Evolutionary conservation across 768 basidiomycete genomes (phyloP).

Genomic region (Leccinum longicurvipes): DNA sequence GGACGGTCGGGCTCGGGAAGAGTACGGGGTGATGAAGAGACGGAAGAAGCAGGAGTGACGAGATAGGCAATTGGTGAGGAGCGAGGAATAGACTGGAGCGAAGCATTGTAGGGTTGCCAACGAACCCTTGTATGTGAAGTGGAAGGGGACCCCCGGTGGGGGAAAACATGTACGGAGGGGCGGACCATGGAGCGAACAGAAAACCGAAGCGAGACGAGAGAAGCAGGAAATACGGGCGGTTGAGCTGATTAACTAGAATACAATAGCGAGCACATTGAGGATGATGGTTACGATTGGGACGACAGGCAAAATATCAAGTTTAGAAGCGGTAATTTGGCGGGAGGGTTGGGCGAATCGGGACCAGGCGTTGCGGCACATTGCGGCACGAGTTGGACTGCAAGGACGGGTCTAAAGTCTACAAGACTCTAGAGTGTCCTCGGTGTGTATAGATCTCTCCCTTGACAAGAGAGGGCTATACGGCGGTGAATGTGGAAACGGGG

Average conservation of each 20-base stretch:
- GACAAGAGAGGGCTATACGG: constrained; percentile 23
- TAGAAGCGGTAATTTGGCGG: constrained; percentile 14
- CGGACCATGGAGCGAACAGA: constrained; percentile 29
- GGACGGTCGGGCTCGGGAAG: constrained; percentile 35
- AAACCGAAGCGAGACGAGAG: background rate
- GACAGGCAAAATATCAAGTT: constrained; percentile 13
- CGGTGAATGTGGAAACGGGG: background rate
- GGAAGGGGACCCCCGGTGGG: constrained; percentile 66
- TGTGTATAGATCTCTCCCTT: constrained; percentile 20
- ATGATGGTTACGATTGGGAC: constrained; percentile 15
- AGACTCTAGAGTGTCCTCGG: constrained; percentile 44
- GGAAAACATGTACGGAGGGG: constrained; percentile 46
- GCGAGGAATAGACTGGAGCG: constrained; percentile 36
- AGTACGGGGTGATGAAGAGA: constrained; percentile 39
- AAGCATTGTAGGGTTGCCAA: constrained; percentile 75
- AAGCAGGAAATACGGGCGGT: constrained; percentile 11
- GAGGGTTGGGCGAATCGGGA: constrained; percentile 25
- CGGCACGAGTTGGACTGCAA: constrained; percentile 22
- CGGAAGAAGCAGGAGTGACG: constrained; percentile 57
- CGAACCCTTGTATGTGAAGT: constrained; percentile 65
- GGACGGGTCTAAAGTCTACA: constrained; percentile 35
- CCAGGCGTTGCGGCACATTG: constrained; percentile 39
- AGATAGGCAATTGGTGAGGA: constrained; percentile 41
- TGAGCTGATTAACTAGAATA: constrained; percentile 35
- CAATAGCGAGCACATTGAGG: constrained; percentile 34